A percentile compares a stretch with the other conserved stretches of the same genome.
Conservation (phyloP, 345 rosid genomes). For the Lepidium sativum region DNA sequence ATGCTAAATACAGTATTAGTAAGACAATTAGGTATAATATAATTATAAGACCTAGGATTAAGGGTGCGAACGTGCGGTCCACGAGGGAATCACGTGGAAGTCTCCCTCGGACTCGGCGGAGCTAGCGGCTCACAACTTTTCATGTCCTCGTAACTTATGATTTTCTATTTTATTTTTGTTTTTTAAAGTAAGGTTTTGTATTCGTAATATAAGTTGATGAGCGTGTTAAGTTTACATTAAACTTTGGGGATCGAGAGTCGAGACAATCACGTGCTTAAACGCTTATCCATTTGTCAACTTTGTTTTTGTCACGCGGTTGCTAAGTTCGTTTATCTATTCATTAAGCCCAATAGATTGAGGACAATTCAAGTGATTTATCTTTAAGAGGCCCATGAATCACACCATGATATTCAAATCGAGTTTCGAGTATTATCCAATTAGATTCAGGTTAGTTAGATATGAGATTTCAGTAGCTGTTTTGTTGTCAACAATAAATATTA, state of each 20-base stretch:
- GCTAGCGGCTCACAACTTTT: conserved; percentile 29
- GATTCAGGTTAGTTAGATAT: too few species aligned
- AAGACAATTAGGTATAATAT: background rate
- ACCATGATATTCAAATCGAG: too few species aligned
- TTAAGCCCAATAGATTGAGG: background rate
- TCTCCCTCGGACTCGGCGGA: conserved; percentile 33
- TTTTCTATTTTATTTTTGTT: background rate
- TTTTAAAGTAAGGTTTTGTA: background rate
- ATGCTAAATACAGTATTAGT: background rate
- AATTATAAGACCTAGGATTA: conserved; percentile 22
- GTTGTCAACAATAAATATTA: too few species aligned
- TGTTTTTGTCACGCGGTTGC: background rate
- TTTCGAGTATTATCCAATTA: too few species aligned
- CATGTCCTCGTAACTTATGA: conserved; percentile 22
- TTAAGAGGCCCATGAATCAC: background rate
- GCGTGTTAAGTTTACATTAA: background rate
- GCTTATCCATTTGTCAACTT: conserved; percentile 2
- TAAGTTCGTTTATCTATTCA: background rate
- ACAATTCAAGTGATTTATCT: background rate
- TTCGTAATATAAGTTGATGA: conserved; percentile 14
- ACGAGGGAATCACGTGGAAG: conserved; percentile 44
- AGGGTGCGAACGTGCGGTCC: conserved; percentile 36
- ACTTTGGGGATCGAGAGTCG: conserved; percentile 1
- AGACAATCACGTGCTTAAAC: conserved; percentile 18
- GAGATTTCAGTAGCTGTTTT: too few species aligned